Evolutionary conservation across 257 asterid species (phyloP).

Genomic region (Hygrophila difformis): DNA sequence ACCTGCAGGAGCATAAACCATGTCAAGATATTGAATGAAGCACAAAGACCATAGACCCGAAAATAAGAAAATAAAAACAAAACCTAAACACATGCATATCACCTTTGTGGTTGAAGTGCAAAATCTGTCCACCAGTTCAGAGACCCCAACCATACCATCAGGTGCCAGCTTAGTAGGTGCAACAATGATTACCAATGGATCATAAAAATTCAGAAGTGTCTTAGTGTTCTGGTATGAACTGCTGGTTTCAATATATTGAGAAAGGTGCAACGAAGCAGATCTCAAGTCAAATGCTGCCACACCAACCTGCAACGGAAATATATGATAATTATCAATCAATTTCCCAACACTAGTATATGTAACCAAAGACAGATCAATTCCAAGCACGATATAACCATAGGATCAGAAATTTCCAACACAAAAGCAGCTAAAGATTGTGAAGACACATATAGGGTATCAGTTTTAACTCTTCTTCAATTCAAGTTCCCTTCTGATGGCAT

Average conservation of each 20-base stretch:
- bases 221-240: conserved; percentile 89
- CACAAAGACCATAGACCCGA: conserved; percentile 6
- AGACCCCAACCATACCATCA: conserved; percentile 95
- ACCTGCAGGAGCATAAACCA: conserved; percentile 40
- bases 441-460: not conserved
- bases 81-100: not conserved
- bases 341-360: not conserved
- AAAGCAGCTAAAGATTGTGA: not conserved
- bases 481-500: too few species aligned
- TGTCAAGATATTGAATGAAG: conserved; percentile 12
- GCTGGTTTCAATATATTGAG: conserved; percentile 95
- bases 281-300: conserved; percentile 94
- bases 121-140: conserved; percentile 72
- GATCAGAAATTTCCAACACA: not conserved
- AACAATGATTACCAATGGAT: conserved; percentile 79
- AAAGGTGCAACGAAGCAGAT: conserved; percentile 92
- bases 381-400: not conserved
- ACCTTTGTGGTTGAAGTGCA: conserved; percentile 71
- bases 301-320: conserved; percentile 54
- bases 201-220: conserved; percentile 81
- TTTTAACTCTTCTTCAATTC: too few species aligned
- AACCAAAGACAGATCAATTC: not conserved
- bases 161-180: conserved; percentile 78
- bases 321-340: conserved; percentile 6
- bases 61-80: too few species aligned